Base-by-base conservation (phyloP, 1,139 yeast genomes). In the Taphrina flavorubra region DNA sequence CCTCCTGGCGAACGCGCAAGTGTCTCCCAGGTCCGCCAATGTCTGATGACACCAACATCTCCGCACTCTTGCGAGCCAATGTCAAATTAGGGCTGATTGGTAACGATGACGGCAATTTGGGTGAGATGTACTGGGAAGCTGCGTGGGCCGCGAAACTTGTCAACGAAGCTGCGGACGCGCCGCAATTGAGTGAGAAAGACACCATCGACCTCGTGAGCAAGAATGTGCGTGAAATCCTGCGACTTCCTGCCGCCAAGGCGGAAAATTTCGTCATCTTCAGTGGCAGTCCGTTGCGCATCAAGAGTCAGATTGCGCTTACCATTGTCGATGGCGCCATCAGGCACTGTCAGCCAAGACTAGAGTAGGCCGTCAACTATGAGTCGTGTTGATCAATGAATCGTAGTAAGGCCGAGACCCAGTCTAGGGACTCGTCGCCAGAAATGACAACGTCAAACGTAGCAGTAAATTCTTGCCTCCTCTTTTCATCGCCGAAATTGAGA, bases 1-100 rank as follows among this genome's bases (percentile, higher is more conserved):
- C 37, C 4, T 34, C 57, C 37, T 60, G 65, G 65, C n/a, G 49
- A 14, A 60, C 39, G 2, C 57, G 57, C 14, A 25, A 34, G 5
- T 60, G 65, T 37, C 34, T 60, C 25, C 57, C 65, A 6, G 65
- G 65, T 2, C 65, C 65, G 10, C 65, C 65, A 25, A 47, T 60
- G 65, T 37, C 65, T 13, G 49, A 36, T 13, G 65, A 60, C 57
- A 60, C 65, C n/a, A 37, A 49, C 37, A n/a, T 60, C 6, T 39
- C 46, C 3, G 18, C 37, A 14, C 51, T 60, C n/a, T 8, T 60
- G 36, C 39, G 49, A 14, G 57, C 37, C 10, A 49, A 49, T 6
- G 65, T 60, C 57, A 60, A 49, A 13, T 59, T 60, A 31, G 65
- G 49, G 1, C 49, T 60, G 13, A 31, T 51, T 10, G 20, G 18